These are phyloP conservation scores for Zygotorulaspora florentina DNA, from an alignment of 805 yeast genomes.

Conservation along the genomic window DNA sequence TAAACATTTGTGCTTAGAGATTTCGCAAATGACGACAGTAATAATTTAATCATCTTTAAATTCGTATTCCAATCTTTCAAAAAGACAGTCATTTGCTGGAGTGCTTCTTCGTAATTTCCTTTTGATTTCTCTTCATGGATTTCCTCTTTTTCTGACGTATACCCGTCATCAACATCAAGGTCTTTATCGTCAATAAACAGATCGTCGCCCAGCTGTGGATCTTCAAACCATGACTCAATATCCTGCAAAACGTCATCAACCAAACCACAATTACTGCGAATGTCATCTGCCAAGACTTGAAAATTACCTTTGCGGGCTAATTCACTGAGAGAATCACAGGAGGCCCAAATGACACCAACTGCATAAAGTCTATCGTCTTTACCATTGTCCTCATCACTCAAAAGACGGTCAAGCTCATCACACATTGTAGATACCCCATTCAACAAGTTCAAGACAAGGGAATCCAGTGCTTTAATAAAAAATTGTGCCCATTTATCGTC, in stretches of 20 bases:
- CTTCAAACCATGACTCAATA: slow-evolving; percentile 62
- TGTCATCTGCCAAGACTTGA: slow-evolving; percentile 46
- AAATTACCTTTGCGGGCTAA: slow-evolving; percentile 48
- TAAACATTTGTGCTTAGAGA: slow-evolving; percentile 45
- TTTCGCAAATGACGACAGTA: slow-evolving; percentile 55
- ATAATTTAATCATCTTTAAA: slow-evolving; percentile 49
- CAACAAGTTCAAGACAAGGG: slow-evolving; percentile 19
- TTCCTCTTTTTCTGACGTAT: slow-evolving; percentile 26
- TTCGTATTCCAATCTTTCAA: slow-evolving; percentile 45
- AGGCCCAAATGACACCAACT: slow-evolving; percentile 70
- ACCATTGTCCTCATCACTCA: slow-evolving; percentile 20
- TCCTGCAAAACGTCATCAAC: slow-evolving; percentile 64
- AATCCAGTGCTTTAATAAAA: slow-evolving; percentile 21
- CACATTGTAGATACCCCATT: slow-evolving; percentile 22
- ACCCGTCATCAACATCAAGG: slow-evolving; percentile 32
- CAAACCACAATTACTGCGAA: slow-evolving; percentile 37
- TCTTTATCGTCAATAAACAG: slow-evolving; percentile 29
- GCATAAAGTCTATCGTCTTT: slow-evolving; percentile 46
- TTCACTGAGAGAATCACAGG: slow-evolving; percentile 47
- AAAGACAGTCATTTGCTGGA: slow-evolving; percentile 34
- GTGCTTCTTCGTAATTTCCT: slow-evolving; percentile 29
- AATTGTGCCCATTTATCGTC: slow-evolving; percentile 22
- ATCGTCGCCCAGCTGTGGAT: slow-evolving; percentile 52
- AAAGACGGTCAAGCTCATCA: slow-evolving; percentile 20
- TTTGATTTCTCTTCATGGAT: slow-evolving; percentile 25